Evolutionary conservation across 176 grass and related monocot species (phyloP), one percentile per base, ranked within the genome.

Genomic region (Thinopyrum elongatum): DNA sequence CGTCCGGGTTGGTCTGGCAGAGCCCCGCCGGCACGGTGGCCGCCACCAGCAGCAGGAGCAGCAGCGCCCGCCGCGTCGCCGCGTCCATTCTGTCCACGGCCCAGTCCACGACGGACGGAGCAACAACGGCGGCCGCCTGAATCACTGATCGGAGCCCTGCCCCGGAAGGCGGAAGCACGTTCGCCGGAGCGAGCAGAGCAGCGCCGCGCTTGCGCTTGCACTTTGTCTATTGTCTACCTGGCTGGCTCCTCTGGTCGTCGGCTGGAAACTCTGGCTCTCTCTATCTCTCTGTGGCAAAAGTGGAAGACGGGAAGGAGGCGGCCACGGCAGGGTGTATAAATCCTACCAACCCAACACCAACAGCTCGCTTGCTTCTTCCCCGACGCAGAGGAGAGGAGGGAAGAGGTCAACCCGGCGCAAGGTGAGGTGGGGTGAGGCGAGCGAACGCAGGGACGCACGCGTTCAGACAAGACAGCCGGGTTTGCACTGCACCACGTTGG

Each of bases 341-440:
- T 44, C 2, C 17, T 12, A 53, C 63, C 59, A 62, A 38, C 42
- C 30, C 16, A 30, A 36, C 10, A 7, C 7, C 84, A 61, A 23
- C 35, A 2, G 13, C 27, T 8, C 19, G 46, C 6, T 27, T 58
- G 53, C 35, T 8, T 16, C 80, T 5, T 15, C 6, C 10, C 38
- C 1, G 8, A 10, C 51, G 42, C 42, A 46, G 42, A 10, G 34
- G 8, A 17, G 44, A 0, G 53, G 2, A 58, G 55, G 71, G 86
- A 83, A 87, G 80, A 87, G 79, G 86, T 87, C 86, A 87, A 33
- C 79, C 53, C 17, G 35, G 49, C 12, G 68, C 78, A 55, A 22
- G 14, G 51, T 8, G 8, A 46, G 67, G 35, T 10, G 1, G 10
- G 39, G 39, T 15, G 13, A 17, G 13, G 49, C 16, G 49, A 53